These are phyloP conservation scores for Scortechinia acanthostroma DNA, from an alignment of 2,329 filamentous ascomycete species.

Conservation along the genomic window DNA sequence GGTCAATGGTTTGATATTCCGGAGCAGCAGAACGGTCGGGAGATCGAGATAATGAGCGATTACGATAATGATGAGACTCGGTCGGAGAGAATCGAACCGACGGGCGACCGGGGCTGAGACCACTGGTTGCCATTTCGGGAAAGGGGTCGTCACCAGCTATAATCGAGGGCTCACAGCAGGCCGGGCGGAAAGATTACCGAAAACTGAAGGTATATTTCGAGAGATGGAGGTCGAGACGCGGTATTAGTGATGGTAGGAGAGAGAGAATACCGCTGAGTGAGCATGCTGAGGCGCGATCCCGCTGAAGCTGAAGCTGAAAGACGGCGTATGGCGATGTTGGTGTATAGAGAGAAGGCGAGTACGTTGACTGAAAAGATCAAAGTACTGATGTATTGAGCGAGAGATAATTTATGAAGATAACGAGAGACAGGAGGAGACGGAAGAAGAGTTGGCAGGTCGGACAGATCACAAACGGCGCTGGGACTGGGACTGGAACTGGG, in stretches of 20 bases:
- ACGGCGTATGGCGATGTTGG: too few species aligned
- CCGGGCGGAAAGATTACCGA: background rate
- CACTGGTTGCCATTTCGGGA: background rate
- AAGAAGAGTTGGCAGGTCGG: too few species aligned
- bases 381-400: too few species aligned
- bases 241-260: background rate
- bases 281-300: slow-evolving; percentile 1
- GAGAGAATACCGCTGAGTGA: background rate
- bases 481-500: too few species aligned
- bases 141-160: too few species aligned
- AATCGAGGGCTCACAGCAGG: background rate
- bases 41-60: background rate
- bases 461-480: too few species aligned
- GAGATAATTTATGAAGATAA: too few species aligned
- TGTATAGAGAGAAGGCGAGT: too few species aligned
- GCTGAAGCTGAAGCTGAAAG: too few species aligned
- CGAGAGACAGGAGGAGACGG: too few species aligned
- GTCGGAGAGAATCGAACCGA: background rate
- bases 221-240: background rate
- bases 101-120: background rate
- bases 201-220: background rate
- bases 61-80: too few species aligned
- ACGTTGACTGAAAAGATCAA: too few species aligned
- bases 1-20: background rate
- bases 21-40: background rate